These are phyloP conservation scores for Rubroboletus satanas DNA, from an alignment of 768 basidiomycete species.

Conservation along the genomic window DNA sequence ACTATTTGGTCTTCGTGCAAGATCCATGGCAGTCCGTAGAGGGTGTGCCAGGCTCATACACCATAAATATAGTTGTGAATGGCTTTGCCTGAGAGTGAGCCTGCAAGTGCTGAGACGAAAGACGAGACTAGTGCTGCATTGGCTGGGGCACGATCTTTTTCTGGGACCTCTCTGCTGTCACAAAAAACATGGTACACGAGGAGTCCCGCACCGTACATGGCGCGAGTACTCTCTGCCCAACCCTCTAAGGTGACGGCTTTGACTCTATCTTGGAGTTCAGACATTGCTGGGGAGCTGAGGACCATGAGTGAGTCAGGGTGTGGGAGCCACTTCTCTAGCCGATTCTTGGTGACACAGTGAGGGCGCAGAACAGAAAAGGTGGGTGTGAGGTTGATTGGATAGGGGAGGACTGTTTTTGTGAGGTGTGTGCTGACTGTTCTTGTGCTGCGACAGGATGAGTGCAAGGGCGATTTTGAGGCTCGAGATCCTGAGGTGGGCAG, in stretches of 20 bases:
- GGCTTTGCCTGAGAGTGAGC: background rate
- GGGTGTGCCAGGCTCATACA: background rate
- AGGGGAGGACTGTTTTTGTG: background rate
- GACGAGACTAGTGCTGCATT: fast-evolving
- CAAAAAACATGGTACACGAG: background rate
- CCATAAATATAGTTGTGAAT: background rate
- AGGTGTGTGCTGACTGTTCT: too few relatives aligned
- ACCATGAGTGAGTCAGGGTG: background rate
- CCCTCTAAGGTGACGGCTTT: background rate
- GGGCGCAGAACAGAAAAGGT: background rate
- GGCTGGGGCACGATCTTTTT: background rate
- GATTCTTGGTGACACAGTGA: background rate
- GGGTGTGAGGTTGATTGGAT: background rate
- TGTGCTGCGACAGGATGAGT: background rate
- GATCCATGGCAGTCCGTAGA: background rate
- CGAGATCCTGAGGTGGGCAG: background rate
- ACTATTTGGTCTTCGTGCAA: background rate
- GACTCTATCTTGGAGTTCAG: background rate
- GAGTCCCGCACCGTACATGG: background rate
- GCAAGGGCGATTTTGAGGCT: background rate
- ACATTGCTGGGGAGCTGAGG: background rate
- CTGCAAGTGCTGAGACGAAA: background rate
- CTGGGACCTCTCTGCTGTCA: background rate
- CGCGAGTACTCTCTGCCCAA: background rate
- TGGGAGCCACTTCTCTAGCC: background rate